phyloP scores from a whole-genome alignment of 176 grass and related monocot genomes.

The Oryza longistaminata region DNA sequence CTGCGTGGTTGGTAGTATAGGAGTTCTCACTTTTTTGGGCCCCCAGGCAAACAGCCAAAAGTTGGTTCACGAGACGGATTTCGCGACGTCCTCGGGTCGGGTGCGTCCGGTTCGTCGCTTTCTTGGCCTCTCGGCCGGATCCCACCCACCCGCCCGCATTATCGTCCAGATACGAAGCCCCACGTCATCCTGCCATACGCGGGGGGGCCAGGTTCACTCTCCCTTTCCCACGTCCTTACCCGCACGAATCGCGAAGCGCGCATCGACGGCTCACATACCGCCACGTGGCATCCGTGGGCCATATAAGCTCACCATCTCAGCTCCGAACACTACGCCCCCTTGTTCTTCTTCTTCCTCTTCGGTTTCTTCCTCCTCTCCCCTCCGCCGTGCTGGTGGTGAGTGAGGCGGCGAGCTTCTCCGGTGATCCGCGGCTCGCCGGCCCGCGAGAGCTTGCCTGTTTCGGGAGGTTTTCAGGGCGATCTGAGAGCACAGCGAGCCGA shows the following conservation, averaged over 20 bases:
- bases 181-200: neutral
- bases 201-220: conserved; percentile 41
- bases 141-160: conserved; percentile 27
- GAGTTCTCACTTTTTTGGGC: too few relatives aligned
- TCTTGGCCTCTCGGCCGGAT: neutral
- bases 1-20: too few relatives aligned
- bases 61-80: too few relatives aligned
- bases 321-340: neutral
- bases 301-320: conserved; percentile 17
- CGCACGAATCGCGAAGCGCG: neutral
- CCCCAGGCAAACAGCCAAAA: too few relatives aligned
- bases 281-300: neutral
- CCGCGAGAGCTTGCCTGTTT: neutral
- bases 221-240: neutral
- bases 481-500: conserved; percentile 45
- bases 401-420: neutral
- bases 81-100: too few relatives aligned
- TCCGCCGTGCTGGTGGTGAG: conserved; percentile 7
- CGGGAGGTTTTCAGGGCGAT: conserved; percentile 1
- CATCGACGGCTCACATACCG: neutral
- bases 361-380: neutral
- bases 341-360: neutral
- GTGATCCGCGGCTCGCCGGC: neutral
- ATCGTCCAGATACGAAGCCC: conserved; percentile 40
- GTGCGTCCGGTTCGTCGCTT: neutral